Evolutionary conservation across 768 basidiomycete species (phyloP).

Genomic region (Pulveroboletus sp.): DNA sequence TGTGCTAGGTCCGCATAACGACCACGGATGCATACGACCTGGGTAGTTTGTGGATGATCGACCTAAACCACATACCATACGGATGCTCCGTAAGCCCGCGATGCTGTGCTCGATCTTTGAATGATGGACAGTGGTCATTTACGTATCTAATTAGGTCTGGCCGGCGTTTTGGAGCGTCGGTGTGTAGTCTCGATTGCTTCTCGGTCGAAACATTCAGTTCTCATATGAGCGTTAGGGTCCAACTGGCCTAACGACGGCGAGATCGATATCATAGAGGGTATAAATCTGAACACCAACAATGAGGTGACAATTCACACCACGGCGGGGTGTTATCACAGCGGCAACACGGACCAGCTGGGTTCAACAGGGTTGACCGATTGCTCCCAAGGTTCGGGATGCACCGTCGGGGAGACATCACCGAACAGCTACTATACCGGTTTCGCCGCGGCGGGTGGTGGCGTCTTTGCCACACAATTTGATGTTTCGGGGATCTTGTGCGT

Average conservation of each 20-base stretch:
- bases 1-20: conserved; percentile 41
- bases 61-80: conserved; percentile 46
- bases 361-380: conserved; percentile 22
- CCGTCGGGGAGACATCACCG: conserved; percentile 25
- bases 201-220: neutral
- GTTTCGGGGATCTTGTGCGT: conserved; percentile 46
- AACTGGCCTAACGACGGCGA: conserved; percentile 47
- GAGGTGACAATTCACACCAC: conserved; percentile 56
- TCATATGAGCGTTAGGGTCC: conserved; percentile 9
- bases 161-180: conserved; percentile 32
- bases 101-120: conserved; percentile 1
- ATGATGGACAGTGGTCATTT: neutral
- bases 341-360: conserved; percentile 32
- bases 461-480: conserved; percentile 69
- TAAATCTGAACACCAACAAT: conserved; percentile 48
- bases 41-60: conserved; percentile 46
- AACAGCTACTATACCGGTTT: conserved; percentile 27
- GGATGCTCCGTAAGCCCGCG: conserved; percentile 48
- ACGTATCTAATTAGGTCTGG: conserved; percentile 19
- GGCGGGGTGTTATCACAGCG: conserved; percentile 33
- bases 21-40: conserved; percentile 38
- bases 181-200: conserved; percentile 1
- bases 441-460: conserved; percentile 45
- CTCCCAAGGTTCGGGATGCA: conserved; percentile 25
- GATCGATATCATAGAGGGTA: conserved; percentile 58